phyloP scores from a whole-genome alignment of 1,284 basidiomycete genomes.

The Exobasidium cylindrosporum region DNA sequence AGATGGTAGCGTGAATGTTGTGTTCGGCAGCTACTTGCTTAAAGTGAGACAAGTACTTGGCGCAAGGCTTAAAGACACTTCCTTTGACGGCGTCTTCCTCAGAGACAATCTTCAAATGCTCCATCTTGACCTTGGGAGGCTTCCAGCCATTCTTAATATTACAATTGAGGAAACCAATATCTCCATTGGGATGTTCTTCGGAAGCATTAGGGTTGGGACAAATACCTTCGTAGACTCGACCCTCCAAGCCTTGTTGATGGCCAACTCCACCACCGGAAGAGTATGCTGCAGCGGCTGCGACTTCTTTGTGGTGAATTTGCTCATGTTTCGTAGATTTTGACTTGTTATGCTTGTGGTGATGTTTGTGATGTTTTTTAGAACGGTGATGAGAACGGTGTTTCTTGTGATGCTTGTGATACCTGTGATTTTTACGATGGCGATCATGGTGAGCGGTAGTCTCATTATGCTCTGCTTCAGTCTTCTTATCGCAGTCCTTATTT shows the following conservation, averaged over 20 bases:
- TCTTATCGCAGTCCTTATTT: background rate
- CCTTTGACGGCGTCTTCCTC: slow-evolving; percentile 19
- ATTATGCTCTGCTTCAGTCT: background rate
- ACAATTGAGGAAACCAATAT: slow-evolving; percentile 37
- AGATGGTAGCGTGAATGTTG: slow-evolving; percentile 29
- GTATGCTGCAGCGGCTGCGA: too few relatives aligned
- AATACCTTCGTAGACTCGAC: background rate
- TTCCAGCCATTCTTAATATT: slow-evolving; percentile 34
- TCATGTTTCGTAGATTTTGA: too few relatives aligned
- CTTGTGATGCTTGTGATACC: background rate
- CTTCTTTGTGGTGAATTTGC: too few relatives aligned
- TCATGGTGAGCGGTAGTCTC: background rate
- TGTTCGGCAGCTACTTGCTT: slow-evolving; percentile 26
- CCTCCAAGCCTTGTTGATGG: too few relatives aligned
- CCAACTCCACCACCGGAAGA: too few relatives aligned
- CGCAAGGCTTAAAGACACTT: slow-evolving; percentile 33
- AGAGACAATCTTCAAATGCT: slow-evolving; percentile 30
- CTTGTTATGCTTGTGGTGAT: too few relatives aligned
- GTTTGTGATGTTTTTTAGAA: background rate
- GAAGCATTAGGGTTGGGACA: slow-evolving; percentile 21
- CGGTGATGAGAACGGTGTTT: background rate
- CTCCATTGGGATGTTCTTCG: slow-evolving; percentile 33
- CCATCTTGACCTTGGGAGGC: slow-evolving; percentile 28
- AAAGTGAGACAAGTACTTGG: slow-evolving; percentile 28
- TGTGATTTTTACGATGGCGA: background rate